Conservation (phyloP, 2,329 filamentous ascomycete genomes). For the Pseudodiploospora longispora region DNA sequence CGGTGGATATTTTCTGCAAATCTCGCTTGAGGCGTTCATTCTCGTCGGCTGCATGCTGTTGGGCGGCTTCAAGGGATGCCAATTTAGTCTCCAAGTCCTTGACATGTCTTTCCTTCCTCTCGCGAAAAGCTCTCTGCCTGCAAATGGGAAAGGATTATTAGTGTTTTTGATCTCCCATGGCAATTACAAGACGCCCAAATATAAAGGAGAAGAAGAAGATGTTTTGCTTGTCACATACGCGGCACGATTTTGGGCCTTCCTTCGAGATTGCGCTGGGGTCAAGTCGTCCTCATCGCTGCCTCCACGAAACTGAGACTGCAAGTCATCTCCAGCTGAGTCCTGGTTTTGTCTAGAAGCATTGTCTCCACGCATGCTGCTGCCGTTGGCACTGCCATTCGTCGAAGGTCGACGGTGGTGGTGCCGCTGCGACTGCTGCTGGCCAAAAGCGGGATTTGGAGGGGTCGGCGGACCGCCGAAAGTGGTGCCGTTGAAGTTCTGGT, state of each 20-base stretch:
- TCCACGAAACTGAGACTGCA: constrained; percentile 23
- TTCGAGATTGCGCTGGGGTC: constrained; percentile 49
- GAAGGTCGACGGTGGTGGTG: constrained; percentile 16
- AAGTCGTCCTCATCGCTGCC: constrained; percentile 50
- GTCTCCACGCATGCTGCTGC: constrained; percentile 13
- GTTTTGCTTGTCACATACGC: constrained; percentile 38
- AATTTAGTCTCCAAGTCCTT: constrained; percentile 88
- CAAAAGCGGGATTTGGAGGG: constrained; percentile 36
- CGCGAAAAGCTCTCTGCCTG: constrained; percentile 91
- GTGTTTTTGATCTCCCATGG: not conserved
- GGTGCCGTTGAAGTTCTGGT: constrained; percentile 29
- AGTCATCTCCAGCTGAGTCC: constrained; percentile 31
- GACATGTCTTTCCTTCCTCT: constrained; percentile 90
- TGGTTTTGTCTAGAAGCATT: constrained; percentile 18
- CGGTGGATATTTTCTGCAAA: constrained; percentile 74
- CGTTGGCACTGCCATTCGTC: constrained; percentile 12
- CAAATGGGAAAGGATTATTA: not conserved
- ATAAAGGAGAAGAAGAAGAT: not conserved
- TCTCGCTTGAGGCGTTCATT: constrained; percentile 82
- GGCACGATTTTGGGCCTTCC: constrained; percentile 54
- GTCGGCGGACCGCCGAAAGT: constrained; percentile 39
- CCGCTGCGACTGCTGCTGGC: constrained; percentile 15
- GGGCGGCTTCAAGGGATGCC: constrained; percentile 64
- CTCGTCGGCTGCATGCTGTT: constrained; percentile 65
- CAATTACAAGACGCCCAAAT: not conserved